phyloP scores from a whole-genome alignment of 164 flowering plant genomes.

The Umbellularia californica region DNA sequence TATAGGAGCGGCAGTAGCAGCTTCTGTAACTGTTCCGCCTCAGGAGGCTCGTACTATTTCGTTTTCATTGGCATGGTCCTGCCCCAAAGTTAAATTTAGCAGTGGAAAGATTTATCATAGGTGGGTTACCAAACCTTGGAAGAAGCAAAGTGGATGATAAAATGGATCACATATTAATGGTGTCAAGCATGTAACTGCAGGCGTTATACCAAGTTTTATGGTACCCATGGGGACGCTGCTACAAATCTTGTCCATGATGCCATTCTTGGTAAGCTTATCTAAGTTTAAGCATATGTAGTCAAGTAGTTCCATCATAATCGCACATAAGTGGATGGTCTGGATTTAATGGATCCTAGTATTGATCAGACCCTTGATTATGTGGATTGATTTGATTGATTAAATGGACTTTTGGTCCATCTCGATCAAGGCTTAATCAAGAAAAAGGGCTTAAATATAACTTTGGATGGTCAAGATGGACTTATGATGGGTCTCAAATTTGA shows the following conservation, averaged over 20 bases:
- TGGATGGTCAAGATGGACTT: no score
- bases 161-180: not conserved
- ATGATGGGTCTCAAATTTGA: no score
- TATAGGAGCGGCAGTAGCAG: slow-evolving; percentile 86
- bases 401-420: no score
- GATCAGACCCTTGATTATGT: no score
- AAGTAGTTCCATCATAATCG: not conserved
- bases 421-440: no score
- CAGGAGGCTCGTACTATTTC: slow-evolving; percentile 49
- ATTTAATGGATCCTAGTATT: no score
- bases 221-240: slow-evolving; percentile 64
- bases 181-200: slow-evolving; percentile 32
- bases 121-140: slow-evolving; percentile 21
- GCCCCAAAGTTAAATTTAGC: slow-evolving; percentile 68
- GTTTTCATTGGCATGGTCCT: slow-evolving; percentile 89
- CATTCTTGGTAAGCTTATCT: slow-evolving; percentile 49
- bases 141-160: not conserved
- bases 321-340: not conserved
- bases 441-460: no score
- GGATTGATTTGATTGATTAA: no score
- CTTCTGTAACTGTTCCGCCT: slow-evolving; percentile 60
- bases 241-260: slow-evolving; percentile 82
- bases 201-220: slow-evolving; percentile 93
- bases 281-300: not conserved
- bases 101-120: slow-evolving; percentile 70